Evolutionary conservation across 305 asterid species (phyloP), one percentile per base, ranked within the genome.

Genomic region (Fraxinus baroniana): DNA sequence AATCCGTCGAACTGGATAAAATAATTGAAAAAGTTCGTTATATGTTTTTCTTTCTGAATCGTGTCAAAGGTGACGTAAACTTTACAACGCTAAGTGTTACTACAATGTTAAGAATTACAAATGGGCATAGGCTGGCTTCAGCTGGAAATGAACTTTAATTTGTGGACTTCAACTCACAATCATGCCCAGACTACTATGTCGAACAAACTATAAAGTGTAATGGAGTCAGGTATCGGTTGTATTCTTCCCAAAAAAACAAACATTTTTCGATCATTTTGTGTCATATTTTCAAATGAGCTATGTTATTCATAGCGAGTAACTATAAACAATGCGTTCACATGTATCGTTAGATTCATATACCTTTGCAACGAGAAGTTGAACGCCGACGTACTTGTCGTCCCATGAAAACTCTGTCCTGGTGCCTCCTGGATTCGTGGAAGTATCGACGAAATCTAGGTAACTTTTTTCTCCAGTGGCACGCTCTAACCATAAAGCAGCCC

Each of bases 401-500:
- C 98, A 94, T 0, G 94, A 90, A 79, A 94, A 93, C 87, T 55
- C 83, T 12, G 62, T 36, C 79, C 92, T 77, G 4, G 91, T 49
- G n/a, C 91, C 92, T 5, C 94, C 95, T 0, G 85, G 66, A 41
- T 78, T 86, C 0, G 75, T 3, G 39, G 86, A 74, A 35, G 62
- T 8, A 10, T 26, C 37, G 72, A 88, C 79, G 36, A 77, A 91
- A 7, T 85, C 33, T 0, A 86, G 41, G 80, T 91, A 90, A 3
- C 8, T 41, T 32, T 77, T 13, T 60, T 86, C 84, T 5, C 84
- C 18, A 3, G 97, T 94, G 5, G 97, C 98, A 76, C 84, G 52
- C 10, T 84, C 62, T 13, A 94, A 80, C 98, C 98, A 94, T 0
- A 88, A 93, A 2, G 95, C 94, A 20, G 95, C 95, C 98, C 98